These are phyloP conservation scores for Xerocomus spinulosus DNA, from an alignment of 768 basidiomycete genomes.

Conservation along the genomic window DNA sequence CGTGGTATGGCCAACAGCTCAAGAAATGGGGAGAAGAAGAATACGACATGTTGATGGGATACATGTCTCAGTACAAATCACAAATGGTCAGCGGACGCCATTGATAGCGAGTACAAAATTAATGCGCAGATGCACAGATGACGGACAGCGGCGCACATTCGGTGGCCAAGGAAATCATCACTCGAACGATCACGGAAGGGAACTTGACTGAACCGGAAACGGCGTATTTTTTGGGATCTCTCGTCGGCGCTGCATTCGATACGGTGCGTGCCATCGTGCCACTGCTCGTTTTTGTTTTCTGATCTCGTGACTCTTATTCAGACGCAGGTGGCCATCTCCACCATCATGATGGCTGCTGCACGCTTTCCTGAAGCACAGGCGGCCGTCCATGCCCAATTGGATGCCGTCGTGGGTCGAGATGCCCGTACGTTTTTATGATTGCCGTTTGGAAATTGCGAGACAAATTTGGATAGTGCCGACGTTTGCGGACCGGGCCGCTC, in stretches of 20 bases:
- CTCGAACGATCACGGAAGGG: constrained; percentile 41
- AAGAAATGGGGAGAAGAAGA: constrained; percentile 52
- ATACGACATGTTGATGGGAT: constrained; percentile 43
- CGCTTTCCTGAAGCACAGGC: constrained; percentile 32
- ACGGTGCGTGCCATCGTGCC: constrained; percentile 30
- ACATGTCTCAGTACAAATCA: constrained; percentile 40
- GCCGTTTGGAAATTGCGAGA: not conserved
- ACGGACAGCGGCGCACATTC: constrained; percentile 19
- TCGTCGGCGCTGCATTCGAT: constrained; percentile 62
- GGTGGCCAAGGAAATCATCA: constrained; percentile 52
- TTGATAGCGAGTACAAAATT: not conserved
- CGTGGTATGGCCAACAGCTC: constrained; percentile 56
- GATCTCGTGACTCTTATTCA: not conserved
- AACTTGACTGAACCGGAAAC: constrained; percentile 48
- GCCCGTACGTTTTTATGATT: constrained; percentile 20
- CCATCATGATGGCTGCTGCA: constrained; percentile 37
- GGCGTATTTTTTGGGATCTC: constrained; percentile 55
- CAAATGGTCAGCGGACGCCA: constrained; percentile 34
- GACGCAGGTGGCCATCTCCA: constrained; percentile 26
- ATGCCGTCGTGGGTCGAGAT: constrained; percentile 34
- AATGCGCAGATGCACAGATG: constrained; percentile 2
- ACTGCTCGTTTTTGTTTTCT: not conserved
- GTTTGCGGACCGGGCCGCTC: constrained; percentile 31
- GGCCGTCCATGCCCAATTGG: constrained; percentile 35
- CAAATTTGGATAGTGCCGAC: constrained; percentile 30